Evolutionary conservation across 176 grass and related monocot species (phyloP), one percentile per base, ranked within the genome.

Genomic region (Ampelocalamus luodianensis): DNA sequence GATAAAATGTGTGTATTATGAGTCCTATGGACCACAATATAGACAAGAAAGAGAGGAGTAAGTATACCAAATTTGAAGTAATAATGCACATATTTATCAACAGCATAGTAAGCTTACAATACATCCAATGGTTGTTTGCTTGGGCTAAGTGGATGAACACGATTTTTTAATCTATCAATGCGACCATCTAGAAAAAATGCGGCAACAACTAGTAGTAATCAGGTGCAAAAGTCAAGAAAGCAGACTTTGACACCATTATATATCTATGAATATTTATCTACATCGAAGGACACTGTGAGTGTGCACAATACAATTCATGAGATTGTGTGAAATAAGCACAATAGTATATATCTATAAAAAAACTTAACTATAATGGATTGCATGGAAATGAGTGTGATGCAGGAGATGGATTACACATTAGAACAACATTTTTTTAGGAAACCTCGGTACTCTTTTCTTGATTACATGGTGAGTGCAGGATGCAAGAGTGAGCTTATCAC

Each of bases 51-150:
- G 18, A 40, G 12, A 18, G n/a, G 45, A 10, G 10, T 39, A 71
- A 71, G 10, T n/a, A 42, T 38, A 80, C 1, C 27, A 81, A 81
- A 51, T 68, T 51, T 81, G 18, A 39, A 81, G 62, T 36, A 71
- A 24, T 45, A 59, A 69, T 68, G 23, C 24, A 56, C 50, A 75
- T 58, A 40, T 59, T 60, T 46, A 46, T 14, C 17, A 46, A 62
- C 17, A n/a, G 44, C 5, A 2, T 20, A 54, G 50, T 58, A 76
- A n/a, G 32, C 20, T 58, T n/a, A 56, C 27, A 55, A 17, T 76
- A 10, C 51, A 73, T 46, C 51, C 16, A 83, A 14, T 43, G 16
- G 64, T 44, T 23, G 58, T 10, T 36, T 68, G 18, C 73, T 59
- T 77, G 16, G 16, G 69, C 54, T 8, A 84, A 27, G 59, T 24